Evolutionary conservation across 23 red algal species (phyloP), one percentile per base, ranked within the genome.

Genomic region (Agarophyton chilense): DNA sequence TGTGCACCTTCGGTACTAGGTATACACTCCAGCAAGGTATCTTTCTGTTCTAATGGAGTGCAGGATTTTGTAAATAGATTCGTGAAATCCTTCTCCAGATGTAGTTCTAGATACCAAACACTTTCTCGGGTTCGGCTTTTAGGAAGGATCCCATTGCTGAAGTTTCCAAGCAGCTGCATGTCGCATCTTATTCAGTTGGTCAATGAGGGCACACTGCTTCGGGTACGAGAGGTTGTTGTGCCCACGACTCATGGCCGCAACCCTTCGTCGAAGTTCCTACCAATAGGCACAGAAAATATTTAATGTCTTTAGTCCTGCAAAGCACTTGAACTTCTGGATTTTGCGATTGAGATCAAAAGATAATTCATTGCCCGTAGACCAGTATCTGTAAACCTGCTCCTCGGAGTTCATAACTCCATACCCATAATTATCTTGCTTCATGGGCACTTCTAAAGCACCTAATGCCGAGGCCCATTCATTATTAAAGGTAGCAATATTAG

Each of bases 161-260:
- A 94, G 55, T 50, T 94, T 85, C 91, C 91, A 94, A 21, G 91
- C 91, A 21, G 78, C 80, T 24, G 81, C 81, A 57, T 68, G 78
- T 43, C 91, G 31, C 25, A 94, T 53, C 13, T 94, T 81, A 52
- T 86, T 79, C 28, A 94, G 54, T 35, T 94, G 34, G 0, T 53
- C 31, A 21, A 86, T 12, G 34, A 68, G 47, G 17, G 16, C 7
- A 24, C 8, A 0, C 31, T 85, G 56, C 35, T 43, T 43, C 36
- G 1, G 12, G 1, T n/a, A 31, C 17, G 34, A 46, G 21, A 14
- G n/a, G 26, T 49, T 58, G 11, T 11, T 44, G 76, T 1, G 21
- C 51, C 32, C 52, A 53, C 43, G 25, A 49, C 28, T 40, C 40
- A 24, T 14, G 9, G 28, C 51, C 31, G 65, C 45, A 56, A 74